These are phyloP conservation scores for Leucocoprinus sp. DNA, from an alignment of 768 basidiomycete species.

Conservation along the genomic window DNA sequence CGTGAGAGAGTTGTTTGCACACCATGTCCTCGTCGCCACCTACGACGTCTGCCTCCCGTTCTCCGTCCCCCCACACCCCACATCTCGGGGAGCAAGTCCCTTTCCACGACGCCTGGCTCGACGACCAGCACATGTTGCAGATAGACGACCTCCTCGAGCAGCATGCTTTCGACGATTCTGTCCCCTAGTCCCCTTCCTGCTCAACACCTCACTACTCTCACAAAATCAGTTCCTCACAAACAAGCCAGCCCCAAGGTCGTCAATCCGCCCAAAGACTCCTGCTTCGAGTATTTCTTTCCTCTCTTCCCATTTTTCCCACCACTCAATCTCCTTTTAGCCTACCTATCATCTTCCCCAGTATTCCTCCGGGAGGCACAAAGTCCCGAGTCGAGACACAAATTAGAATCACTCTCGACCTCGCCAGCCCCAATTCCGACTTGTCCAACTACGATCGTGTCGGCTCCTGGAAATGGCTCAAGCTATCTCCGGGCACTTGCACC, in stretches of 20 bases:
- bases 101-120: slow-evolving; percentile 44
- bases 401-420: slow-evolving; percentile 73
- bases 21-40: slow-evolving; percentile 55
- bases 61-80: slow-evolving; percentile 59
- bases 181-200: slow-evolving; percentile 13
- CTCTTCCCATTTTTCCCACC: neutral
- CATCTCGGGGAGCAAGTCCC: slow-evolving; percentile 43
- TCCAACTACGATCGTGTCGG: slow-evolving; percentile 71
- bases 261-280: slow-evolving; percentile 64
- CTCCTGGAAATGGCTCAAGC: slow-evolving; percentile 82
- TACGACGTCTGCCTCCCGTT: slow-evolving; percentile 52
- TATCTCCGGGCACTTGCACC: slow-evolving; percentile 76
- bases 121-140: slow-evolving; percentile 49
- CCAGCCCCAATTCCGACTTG: slow-evolving; percentile 56
- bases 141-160: slow-evolving; percentile 70
- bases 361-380: slow-evolving; percentile 79
- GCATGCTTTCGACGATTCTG: slow-evolving; percentile 71
- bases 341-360: slow-evolving; percentile 74
- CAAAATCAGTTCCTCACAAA: slow-evolving; percentile 61
- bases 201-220: slow-evolving; percentile 34
- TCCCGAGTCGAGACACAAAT: slow-evolving; percentile 95
- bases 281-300: slow-evolving; percentile 53
- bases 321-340: slow-evolving; percentile 36
- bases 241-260: no score
- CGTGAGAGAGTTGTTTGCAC: slow-evolving; percentile 8